A percentile compares a stretch with the other conserved stretches of the same genome.
Conservation (phyloP, 108 stramenopile genomes). For the Discostella pseudostelligera region DNA sequence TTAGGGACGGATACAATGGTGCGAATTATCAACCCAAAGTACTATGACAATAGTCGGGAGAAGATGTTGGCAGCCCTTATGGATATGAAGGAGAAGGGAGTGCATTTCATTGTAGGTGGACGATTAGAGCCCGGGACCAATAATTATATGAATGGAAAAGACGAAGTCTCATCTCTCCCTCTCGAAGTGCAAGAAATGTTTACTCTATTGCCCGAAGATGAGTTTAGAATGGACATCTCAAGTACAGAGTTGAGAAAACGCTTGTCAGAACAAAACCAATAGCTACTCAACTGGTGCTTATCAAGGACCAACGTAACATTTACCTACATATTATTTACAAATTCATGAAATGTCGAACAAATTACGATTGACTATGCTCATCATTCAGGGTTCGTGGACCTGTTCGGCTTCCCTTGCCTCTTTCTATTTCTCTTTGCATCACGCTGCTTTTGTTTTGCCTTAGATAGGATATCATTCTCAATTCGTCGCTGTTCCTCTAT, state of each 20-base stretch:
- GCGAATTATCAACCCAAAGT: conserved; percentile 87
- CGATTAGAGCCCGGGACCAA: conserved; percentile 58
- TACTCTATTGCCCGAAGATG: conserved; percentile 59
- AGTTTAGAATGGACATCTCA: conserved; percentile 78
- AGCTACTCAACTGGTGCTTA: too few relatives aligned
- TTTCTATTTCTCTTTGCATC: conserved; percentile 22
- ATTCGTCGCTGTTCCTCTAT: conserved; percentile 74
- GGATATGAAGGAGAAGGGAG: conserved; percentile 59
- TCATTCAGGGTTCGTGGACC: too few relatives aligned
- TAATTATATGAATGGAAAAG: conserved; percentile 68
- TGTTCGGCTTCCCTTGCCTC: conserved; percentile 11
- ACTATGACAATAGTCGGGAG: conserved; percentile 62
- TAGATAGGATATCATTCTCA: conserved; percentile 61
- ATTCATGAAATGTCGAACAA: too few relatives aligned
- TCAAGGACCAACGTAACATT: too few relatives aligned
- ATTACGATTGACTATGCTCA: too few relatives aligned
- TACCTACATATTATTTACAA: too few relatives aligned
- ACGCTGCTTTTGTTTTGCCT: conserved; percentile 27
- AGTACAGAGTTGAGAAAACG: conserved; percentile 68
- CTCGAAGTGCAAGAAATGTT: conserved; percentile 62
- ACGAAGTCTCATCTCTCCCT: conserved; percentile 59
- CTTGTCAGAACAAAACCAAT: too few relatives aligned
- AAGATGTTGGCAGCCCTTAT: conserved; percentile 57
- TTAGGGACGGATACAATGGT: conserved; percentile 88
- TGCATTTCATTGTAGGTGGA: conserved; percentile 78